Percentiles rank a stretch among this genome's conserved stretches.
phyloP scores from a whole-genome alignment of 2,329 filamentous ascomycete genomes.

The Microsporum canis region DNA sequence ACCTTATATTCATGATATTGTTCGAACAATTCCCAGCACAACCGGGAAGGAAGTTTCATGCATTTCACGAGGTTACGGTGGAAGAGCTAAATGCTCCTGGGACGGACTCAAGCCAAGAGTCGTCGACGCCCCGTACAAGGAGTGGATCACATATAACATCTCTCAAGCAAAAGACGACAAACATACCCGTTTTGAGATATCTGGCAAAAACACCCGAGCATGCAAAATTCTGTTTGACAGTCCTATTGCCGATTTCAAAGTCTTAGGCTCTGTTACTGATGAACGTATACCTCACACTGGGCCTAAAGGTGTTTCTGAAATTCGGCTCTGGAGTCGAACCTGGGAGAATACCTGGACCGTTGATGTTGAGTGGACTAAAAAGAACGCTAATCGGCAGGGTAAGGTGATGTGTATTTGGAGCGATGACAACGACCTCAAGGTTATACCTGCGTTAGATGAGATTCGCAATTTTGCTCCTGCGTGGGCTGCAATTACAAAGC shows the following conservation, averaged over 20 bases:
- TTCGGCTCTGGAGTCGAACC: slow-evolving; percentile 71
- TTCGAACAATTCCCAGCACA: slow-evolving; percentile 59
- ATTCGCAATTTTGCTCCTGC: slow-evolving; percentile 60
- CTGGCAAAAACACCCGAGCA: slow-evolving; percentile 62
- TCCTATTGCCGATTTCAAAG: slow-evolving; percentile 53
- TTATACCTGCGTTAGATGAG: slow-evolving; percentile 77
- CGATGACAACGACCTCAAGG: slow-evolving; percentile 60
- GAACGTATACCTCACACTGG: slow-evolving; percentile 54
- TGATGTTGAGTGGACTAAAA: slow-evolving; percentile 53
- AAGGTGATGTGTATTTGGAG: slow-evolving; percentile 73
- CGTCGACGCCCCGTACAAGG: slow-evolving; percentile 38
- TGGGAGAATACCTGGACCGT: slow-evolving; percentile 70
- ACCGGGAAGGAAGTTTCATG: slow-evolving; percentile 51
- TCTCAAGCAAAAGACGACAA: slow-evolving; percentile 34
- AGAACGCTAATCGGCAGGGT: slow-evolving; percentile 44
- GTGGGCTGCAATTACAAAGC: slow-evolving; percentile 71
- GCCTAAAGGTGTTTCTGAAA: slow-evolving; percentile 51
- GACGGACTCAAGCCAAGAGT: slow-evolving; percentile 57
- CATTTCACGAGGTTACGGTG: slow-evolving; percentile 30
- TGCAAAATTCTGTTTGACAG: slow-evolving; percentile 63
- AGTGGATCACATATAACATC: slow-evolving; percentile 59
- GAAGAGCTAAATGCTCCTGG: slow-evolving; percentile 55
- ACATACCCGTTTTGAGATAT: slow-evolving; percentile 52
- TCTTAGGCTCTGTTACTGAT: slow-evolving; percentile 49
- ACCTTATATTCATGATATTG: slow-evolving; percentile 55